A percentile compares a stretch with the other conserved stretches of the same genome.
Evolutionary conservation across 129 eudicot genomes (phyloP).

Genomic region (Solidago caesia): DNA sequence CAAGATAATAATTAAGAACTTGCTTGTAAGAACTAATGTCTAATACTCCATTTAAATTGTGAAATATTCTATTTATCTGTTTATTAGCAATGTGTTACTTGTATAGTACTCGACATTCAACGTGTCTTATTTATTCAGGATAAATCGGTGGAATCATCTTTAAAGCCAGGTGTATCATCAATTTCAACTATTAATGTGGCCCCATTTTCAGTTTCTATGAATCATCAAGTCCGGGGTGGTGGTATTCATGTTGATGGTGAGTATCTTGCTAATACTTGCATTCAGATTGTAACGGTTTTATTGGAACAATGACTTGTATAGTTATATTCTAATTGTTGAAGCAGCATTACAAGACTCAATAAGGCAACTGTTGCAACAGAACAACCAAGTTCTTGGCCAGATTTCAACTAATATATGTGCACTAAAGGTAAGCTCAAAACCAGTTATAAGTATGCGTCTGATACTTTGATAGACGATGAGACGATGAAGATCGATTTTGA

Average conservation of each 20-base stretch:
- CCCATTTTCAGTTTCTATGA: slow-evolving; percentile 44
- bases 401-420: slow-evolving; percentile 59
- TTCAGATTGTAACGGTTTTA: background rate
- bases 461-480: slow-evolving; percentile 6
- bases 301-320: slow-evolving; percentile 9
- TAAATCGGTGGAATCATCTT: slow-evolving; percentile 54
- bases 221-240: slow-evolving; percentile 45
- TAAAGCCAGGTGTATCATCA: slow-evolving; percentile 45
- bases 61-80: slow-evolving; percentile 13
- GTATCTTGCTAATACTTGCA: slow-evolving; percentile 16
- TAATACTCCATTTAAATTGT: slow-evolving; percentile 40
- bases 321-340: slow-evolving; percentile 8
- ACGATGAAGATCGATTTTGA: background rate
- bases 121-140: slow-evolving; percentile 51
- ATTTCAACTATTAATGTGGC: slow-evolving; percentile 47
- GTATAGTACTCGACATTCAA: slow-evolving; percentile 22
- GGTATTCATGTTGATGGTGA: slow-evolving; percentile 58
- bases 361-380: slow-evolving; percentile 65
- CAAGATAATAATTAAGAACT: slow-evolving; percentile 41
- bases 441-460: background rate
- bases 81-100: slow-evolving; percentile 7
- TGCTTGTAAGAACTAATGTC: slow-evolving; percentile 45
- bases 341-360: slow-evolving; percentile 61
- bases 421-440: slow-evolving; percentile 46
- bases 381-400: slow-evolving; percentile 59